These are phyloP conservation scores for Cordyceps cateniannulata DNA, from an alignment of 2,329 filamentous ascomycete genomes.

Conservation along the genomic window DNA sequence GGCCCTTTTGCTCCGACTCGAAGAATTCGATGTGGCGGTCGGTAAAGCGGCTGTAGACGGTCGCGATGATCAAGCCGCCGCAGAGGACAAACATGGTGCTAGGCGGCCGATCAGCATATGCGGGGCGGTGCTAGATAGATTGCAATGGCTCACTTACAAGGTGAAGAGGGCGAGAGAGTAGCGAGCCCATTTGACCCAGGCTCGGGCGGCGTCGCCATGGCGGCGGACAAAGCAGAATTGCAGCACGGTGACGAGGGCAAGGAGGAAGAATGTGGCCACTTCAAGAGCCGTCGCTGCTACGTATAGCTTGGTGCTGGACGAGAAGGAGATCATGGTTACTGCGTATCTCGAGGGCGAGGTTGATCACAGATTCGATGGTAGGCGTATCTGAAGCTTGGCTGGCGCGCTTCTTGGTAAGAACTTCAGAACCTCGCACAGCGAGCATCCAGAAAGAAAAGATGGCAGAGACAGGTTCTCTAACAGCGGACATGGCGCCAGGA, in stretches of 20 bases:
- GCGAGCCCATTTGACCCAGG: constrained; percentile 5
- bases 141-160: not conserved
- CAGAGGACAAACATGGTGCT: constrained; percentile 2
- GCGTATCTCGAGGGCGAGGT: not conserved
- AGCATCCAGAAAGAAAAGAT: not conserved
- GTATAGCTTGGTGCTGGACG: not conserved
- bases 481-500: not conserved
- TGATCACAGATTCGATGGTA: not conserved
- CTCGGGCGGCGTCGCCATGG: constrained; percentile 6
- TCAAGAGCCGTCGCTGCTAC: not conserved
- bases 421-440: not conserved
- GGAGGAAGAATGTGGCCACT: not conserved
- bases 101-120: not conserved
- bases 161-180: constrained; percentile 3
- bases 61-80: not conserved
- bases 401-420: not conserved
- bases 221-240: constrained; percentile 11
- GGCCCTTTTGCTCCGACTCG: not conserved
- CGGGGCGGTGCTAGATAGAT: too few relatives aligned
- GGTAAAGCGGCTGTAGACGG: constrained; percentile 8
- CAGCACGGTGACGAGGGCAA: not conserved
- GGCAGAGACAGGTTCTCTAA: too few relatives aligned
- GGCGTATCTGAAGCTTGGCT: not conserved
- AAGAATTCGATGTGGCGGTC: constrained; percentile 9
- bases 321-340: not conserved